Conservation (phyloP, 345 rosid species). For the Noccaea caerulescens region DNA sequence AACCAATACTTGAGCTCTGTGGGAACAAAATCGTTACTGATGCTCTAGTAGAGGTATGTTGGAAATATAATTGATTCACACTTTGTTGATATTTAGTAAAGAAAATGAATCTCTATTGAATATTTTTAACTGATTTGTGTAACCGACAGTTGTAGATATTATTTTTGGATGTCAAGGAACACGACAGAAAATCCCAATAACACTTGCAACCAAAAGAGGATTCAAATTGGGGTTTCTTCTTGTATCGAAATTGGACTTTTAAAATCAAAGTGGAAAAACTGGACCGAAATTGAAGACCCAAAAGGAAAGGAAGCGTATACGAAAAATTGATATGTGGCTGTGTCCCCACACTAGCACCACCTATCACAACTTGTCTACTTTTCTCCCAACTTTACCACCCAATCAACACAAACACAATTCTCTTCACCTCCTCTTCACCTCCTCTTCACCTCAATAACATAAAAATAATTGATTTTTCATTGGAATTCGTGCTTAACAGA, state of each 20-base stretch:
- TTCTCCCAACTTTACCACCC: slow-evolving; percentile 27
- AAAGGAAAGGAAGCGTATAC: slow-evolving; percentile 22
- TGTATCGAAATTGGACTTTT: slow-evolving; percentile 32
- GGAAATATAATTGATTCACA: not conserved
- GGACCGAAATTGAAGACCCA: not conserved
- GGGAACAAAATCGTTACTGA: too few species aligned
- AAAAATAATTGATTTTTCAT: slow-evolving; percentile 17
- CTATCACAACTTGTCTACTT: slow-evolving; percentile 26
- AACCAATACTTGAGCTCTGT: too few species aligned
- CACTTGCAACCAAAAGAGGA: slow-evolving; percentile 26
- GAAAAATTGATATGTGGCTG: slow-evolving; percentile 30
- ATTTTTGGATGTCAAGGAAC: not conserved
- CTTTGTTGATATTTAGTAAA: not conserved
- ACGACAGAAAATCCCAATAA: slow-evolving; percentile 18
- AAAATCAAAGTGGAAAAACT: not conserved
- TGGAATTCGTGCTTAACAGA: slow-evolving; percentile 31
- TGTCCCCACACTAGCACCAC: slow-evolving; percentile 37
- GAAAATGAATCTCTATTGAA: too few species aligned
- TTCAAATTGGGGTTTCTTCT: slow-evolving; percentile 35
- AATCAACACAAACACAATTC: slow-evolving; percentile 28
- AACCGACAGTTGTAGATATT: not conserved
- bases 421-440: not conserved
- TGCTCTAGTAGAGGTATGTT: not conserved
- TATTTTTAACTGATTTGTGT: too few species aligned
- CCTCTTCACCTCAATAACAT: slow-evolving; percentile 13